phyloP scores from a whole-genome alignment of 352 stramenopile genomes.

The Phytophthora kernoviae region DNA sequence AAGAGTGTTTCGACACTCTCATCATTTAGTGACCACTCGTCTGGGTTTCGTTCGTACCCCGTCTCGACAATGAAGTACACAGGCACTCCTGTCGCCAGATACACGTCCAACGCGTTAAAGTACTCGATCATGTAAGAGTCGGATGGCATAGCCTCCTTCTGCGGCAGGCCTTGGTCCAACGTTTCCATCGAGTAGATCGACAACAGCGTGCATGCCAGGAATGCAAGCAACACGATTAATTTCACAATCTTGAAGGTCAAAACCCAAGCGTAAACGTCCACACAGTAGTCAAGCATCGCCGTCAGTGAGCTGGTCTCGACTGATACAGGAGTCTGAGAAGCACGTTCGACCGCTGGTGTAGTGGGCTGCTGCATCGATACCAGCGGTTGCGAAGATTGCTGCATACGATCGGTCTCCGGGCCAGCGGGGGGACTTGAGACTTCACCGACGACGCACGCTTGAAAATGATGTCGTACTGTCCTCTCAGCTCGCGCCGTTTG shows the following conservation, averaged over 20 bases:
- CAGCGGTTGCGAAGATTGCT: conserved; percentile 27
- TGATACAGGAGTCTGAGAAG: conserved; percentile 7
- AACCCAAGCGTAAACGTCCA: conserved; percentile 54
- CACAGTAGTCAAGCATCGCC: conserved; percentile 41
- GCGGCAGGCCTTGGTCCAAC: conserved; percentile 58
- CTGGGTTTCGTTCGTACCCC: conserved; percentile 55
- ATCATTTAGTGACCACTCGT: conserved; percentile 51
- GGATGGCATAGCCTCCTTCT: conserved; percentile 68
- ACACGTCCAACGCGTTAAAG: conserved; percentile 60
- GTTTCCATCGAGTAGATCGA: conserved; percentile 61
- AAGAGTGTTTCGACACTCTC: conserved; percentile 47
- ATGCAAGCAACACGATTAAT: conserved; percentile 49
- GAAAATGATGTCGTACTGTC: conserved; percentile 61
- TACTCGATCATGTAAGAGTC: conserved; percentile 73
- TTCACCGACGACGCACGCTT: conserved; percentile 24
- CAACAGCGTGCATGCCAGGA: conserved; percentile 49
- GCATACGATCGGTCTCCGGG: conserved; percentile 14
- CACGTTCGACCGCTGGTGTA: conserved; percentile 22
- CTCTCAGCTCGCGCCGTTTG: conserved; percentile 61
- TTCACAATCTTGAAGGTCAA: conserved; percentile 57
- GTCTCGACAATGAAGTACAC: conserved; percentile 73
- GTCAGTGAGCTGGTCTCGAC: conserved; percentile 25
- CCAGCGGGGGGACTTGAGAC: conserved; percentile 11
- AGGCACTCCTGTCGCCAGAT: conserved; percentile 57
- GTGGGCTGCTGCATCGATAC: conserved; percentile 37